Base-by-base conservation (phyloP, 2,329 filamentous ascomycete species). In the Trichoderma guizhouense region DNA sequence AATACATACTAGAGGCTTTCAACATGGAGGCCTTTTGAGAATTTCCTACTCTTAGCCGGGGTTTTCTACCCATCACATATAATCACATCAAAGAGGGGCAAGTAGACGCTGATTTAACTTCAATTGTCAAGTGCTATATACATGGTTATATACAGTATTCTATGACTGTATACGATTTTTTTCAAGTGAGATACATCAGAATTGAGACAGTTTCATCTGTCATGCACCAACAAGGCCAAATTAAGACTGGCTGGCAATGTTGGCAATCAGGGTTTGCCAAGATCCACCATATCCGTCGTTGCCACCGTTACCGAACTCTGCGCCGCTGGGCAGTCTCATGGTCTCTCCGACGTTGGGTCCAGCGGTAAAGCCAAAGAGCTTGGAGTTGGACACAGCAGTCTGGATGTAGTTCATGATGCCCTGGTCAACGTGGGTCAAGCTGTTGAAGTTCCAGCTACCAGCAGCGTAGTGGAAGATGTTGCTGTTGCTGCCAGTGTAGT, bases 1-100 rank as follows among this genome's bases (percentile, higher is more conserved):
- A 79, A 82, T 70, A 79, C 81, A 0, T 82, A 82, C 69, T 81
- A 66, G 53, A 32, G 9, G 43, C 47, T 24, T 12, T 53, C 11
- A 2, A 51, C 11, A 51, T 12, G 5, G 11, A 24, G 2, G 1
- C 9, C 11, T 51, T 3, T 11, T 24, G 15, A 15, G 24, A 18
- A 14, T 28, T 57, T 1, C 18, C n/a, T 11, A 6, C 24, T 14
- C 15, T 4, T n/a, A 30, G 53, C 0, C n/a, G 7, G 3, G 14
- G 2, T 26, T 18, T 28, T n/a, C 7, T 47, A n/a, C 0, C 2
- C 7, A 30, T 18, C 61, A 24, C 39, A 15, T 12, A 21, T n/a
- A 30, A 14, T 21, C 9, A 21, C 3, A 47, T 24, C n/a, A 32
- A 9, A 6, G 18, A 21, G 39, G 15, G 6, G 15, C 36, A 14